A percentile compares a stretch with the other conserved stretches of the same genome.
These are phyloP conservation scores for Sisymbrium irio DNA, from an alignment of 345 rosid species.

Conservation along the genomic window DNA sequence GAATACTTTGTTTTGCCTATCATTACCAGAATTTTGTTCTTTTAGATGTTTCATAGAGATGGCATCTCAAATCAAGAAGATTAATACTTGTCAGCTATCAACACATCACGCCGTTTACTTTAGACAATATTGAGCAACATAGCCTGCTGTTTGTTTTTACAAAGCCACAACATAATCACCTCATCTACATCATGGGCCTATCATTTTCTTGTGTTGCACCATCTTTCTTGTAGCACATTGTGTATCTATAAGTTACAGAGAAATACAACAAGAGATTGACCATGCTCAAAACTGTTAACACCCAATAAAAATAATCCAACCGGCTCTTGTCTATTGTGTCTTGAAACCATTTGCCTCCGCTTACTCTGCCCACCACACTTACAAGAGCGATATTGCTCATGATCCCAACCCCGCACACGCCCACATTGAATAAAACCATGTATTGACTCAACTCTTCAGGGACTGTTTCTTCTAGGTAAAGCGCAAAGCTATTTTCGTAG, in stretches of 20 bases:
- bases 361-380: constrained; percentile 30
- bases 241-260: constrained; percentile 21
- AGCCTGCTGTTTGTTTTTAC: background rate
- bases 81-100: background rate
- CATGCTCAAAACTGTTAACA: constrained; percentile 23
- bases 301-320: constrained; percentile 44
- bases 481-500: constrained; percentile 23
- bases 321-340: constrained; percentile 39
- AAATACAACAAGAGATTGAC: constrained; percentile 34
- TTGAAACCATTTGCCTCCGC: constrained; percentile 42
- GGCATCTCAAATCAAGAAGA: background rate
- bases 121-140: background rate
- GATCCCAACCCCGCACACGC: constrained; percentile 34
- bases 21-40: background rate
- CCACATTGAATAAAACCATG: constrained; percentile 21
- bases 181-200: background rate
- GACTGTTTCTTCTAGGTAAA: constrained; percentile 36
- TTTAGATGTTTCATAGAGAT: background rate
- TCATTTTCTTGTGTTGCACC: constrained; percentile 14
- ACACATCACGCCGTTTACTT: background rate
- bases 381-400: constrained; percentile 32
- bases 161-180: background rate
- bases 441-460: constrained; percentile 35
- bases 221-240: constrained; percentile 14
- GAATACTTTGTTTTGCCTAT: no score